Evolutionary conservation across 495 filamentous ascomycete genomes (phyloP), one percentile per base, ranked within the genome.

Genomic region (Podospora pseudocomata): DNA sequence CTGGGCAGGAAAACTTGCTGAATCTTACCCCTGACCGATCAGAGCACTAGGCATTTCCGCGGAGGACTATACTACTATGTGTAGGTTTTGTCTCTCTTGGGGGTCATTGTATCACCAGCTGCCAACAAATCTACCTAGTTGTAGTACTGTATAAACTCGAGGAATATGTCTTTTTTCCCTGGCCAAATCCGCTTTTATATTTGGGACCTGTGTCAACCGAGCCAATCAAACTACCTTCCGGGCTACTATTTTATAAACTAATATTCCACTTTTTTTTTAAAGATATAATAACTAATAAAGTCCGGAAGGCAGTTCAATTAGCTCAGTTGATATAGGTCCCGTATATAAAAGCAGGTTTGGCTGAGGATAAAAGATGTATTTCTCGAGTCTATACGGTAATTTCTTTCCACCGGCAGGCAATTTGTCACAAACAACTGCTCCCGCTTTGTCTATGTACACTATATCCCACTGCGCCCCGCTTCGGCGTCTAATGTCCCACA

Each of bases 1-100:
- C 13, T 58, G 55, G 55, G 19, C 13, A 20, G 16, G 2, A 20
- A 58, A 32, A 32, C 30, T 20, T 58, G n/a, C 5, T 20, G 55
- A 58, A 20, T 26, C 11, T 56, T 58, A 58, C 55, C 54, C 60
- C 30, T 58, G 64, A 27, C 23, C 65, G 68, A 66, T 70, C 65
- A 64, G 64, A 13, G 49, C 53, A 9, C 28, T 18, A 18, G 9
- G 4, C 30, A 60, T 57, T 53, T 63, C 64, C 49, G 30, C 60
- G 59, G 65, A 60, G 49, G 23, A 60, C 27, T 60, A 55, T 64
- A 23, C 23, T 2, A 2, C 23, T 23, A 23, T 23, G 23, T 64
- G 32, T 53, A 28, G 18, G 18, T 56, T 26, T 16, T 32, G 61
- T 13, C 19, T 26, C 30, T 44, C 23, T 26, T 60, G 65, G 19